Evolutionary conservation across 2,329 filamentous ascomycete species (phyloP).

Genomic region (Annulohypoxylon truncatum): DNA sequence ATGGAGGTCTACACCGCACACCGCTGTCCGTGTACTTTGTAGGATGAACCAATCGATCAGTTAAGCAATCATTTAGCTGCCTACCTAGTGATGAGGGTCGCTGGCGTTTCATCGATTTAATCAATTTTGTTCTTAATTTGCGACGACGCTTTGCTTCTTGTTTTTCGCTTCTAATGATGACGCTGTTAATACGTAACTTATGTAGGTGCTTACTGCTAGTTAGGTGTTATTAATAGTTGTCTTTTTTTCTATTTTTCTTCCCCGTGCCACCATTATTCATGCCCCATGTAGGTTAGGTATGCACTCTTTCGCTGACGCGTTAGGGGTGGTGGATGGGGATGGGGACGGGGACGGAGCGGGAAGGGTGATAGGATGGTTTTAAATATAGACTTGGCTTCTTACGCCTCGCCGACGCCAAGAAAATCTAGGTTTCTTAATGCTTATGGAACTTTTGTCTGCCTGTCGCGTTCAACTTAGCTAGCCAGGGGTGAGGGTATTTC

Average conservation of each 20-base stretch:
- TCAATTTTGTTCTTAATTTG: neutral
- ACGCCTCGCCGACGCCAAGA: neutral
- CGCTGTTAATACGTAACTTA: constrained; percentile 6
- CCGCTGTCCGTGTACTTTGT: neutral
- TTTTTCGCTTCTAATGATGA: neutral
- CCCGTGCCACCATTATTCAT: neutral
- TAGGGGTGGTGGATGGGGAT: neutral
- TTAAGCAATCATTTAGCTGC: no score
- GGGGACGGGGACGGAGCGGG: neutral
- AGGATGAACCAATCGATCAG: neutral
- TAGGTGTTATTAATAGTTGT: neutral
- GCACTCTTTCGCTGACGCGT: constrained; percentile 1
- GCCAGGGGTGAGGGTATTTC: neutral
- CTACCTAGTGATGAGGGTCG: neutral
- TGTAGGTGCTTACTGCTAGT: no score
- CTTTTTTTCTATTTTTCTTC: neutral
- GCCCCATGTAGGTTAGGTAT: no score
- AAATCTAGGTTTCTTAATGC: neutral
- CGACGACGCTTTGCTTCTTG: no score
- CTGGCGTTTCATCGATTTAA: neutral
- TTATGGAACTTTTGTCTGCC: neutral
- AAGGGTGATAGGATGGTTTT: neutral
- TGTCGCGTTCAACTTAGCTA: neutral
- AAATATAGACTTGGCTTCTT: constrained; percentile 7
- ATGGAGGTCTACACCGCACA: neutral